A percentile compares a stretch with the other conserved stretches of the same genome.
phyloP scores from a whole-genome alignment of 148 eudicot species.

The Pouteria glomerata region DNA sequence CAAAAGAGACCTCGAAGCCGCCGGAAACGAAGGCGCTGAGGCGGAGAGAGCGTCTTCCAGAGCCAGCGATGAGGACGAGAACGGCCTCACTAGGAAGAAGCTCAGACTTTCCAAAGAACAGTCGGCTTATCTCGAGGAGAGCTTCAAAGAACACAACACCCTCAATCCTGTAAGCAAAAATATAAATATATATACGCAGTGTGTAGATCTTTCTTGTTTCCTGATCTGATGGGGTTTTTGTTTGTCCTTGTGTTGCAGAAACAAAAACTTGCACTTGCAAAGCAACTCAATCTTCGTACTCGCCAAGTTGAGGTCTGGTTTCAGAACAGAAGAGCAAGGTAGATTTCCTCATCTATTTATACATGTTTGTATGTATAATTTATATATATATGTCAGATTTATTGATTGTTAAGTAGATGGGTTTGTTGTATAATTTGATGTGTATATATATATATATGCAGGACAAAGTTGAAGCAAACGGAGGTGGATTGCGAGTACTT shows the following conservation, averaged over 20 bases:
- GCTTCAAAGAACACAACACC: slow-evolving; percentile 49
- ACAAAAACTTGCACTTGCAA: slow-evolving; percentile 51
- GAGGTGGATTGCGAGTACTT: slow-evolving; percentile 61
- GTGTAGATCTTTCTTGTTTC: neutral
- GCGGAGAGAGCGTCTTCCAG: slow-evolving; percentile 27
- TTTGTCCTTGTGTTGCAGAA: slow-evolving; percentile 27
- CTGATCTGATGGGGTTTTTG: neutral
- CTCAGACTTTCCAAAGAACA: slow-evolving; percentile 43
- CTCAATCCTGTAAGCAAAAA: slow-evolving; percentile 43
- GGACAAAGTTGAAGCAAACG: slow-evolving; percentile 62
- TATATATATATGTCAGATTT: too few relatives aligned
- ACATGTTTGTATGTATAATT: too few relatives aligned
- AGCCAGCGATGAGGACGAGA: slow-evolving; percentile 47
- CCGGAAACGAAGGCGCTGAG: slow-evolving; percentile 29
- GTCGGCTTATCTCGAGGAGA: slow-evolving; percentile 50
- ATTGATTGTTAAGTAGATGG: too few relatives aligned
- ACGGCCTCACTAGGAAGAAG: slow-evolving; percentile 28
- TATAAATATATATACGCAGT: neutral
- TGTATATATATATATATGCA: slow-evolving; percentile 1
- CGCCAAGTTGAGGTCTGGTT: slow-evolving; percentile 63
- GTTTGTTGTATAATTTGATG: too few relatives aligned
- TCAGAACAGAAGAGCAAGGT: slow-evolving; percentile 62
- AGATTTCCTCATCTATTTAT: too few relatives aligned
- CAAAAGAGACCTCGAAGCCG: slow-evolving; percentile 23
- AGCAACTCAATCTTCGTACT: slow-evolving; percentile 48